These are phyloP conservation scores for Cladophialophora exuberans DNA, from an alignment of 2,329 filamentous ascomycete genomes.

Conservation along the genomic window DNA sequence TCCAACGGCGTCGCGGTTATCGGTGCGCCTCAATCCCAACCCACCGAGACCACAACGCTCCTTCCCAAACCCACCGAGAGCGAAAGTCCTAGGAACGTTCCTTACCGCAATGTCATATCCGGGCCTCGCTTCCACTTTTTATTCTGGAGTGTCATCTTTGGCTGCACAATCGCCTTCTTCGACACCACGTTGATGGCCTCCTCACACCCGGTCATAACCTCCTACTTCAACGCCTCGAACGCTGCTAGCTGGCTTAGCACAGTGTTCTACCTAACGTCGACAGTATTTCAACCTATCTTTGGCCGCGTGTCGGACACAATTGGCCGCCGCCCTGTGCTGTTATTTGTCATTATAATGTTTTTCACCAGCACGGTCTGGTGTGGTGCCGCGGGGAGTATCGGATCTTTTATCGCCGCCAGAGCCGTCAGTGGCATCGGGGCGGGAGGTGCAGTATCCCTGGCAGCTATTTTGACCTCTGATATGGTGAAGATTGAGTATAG, in stretches of 20 bases:
- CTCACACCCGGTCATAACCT: constrained; percentile 78
- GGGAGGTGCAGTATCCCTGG: constrained; percentile 70
- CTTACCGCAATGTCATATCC: constrained; percentile 22
- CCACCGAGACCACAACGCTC: constrained; percentile 21
- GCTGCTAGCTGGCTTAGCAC: constrained; percentile 82
- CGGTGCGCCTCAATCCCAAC: neutral
- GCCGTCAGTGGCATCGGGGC: constrained; percentile 74
- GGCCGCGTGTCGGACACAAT: constrained; percentile 75
- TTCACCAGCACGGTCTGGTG: constrained; percentile 69
- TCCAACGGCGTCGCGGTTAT: neutral
- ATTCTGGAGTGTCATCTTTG: constrained; percentile 62
- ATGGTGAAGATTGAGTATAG: constrained; percentile 73
- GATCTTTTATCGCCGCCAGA: constrained; percentile 70
- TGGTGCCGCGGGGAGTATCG: constrained; percentile 66
- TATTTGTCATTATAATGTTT: constrained; percentile 67
- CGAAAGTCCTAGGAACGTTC: constrained; percentile 10
- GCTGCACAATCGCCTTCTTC: constrained; percentile 64
- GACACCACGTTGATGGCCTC: constrained; percentile 83
- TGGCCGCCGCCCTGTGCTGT: constrained; percentile 63
- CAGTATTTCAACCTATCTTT: constrained; percentile 74
- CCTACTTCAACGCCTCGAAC: constrained; percentile 76
- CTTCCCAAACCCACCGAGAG: constrained; percentile 7
- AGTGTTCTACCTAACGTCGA: constrained; percentile 75
- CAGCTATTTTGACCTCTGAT: constrained; percentile 72
- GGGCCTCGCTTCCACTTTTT: constrained; percentile 62